These are phyloP conservation scores for Colletotrichum sp. DNA, from an alignment of 2,329 filamentous ascomycete species.

Conservation along the genomic window DNA sequence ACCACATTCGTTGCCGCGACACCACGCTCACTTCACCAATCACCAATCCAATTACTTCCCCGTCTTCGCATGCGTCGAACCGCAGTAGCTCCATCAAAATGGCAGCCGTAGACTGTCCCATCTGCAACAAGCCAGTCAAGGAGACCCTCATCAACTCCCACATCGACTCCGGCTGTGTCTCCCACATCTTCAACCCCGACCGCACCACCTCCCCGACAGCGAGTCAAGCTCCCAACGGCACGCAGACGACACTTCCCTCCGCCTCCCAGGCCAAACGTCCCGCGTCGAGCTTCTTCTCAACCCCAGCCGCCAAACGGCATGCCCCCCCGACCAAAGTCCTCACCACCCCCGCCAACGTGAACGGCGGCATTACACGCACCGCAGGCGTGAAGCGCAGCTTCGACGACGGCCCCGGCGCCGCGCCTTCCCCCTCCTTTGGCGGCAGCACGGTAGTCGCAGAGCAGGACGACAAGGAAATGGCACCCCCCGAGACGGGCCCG, in stretches of 20 bases:
- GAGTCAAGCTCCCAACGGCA: slow-evolving; percentile 27
- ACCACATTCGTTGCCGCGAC: background rate
- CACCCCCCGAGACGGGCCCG: slow-evolving; percentile 33
- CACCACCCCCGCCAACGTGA: slow-evolving; percentile 38
- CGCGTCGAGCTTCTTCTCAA: slow-evolving; percentile 63
- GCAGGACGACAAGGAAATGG: background rate
- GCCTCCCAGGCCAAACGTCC: slow-evolving; percentile 56
- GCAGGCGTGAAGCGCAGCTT: slow-evolving; percentile 56
- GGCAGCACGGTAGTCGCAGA: background rate
- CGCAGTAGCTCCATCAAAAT: background rate
- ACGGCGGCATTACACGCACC: slow-evolving; percentile 26
- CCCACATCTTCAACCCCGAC: slow-evolving; percentile 64
- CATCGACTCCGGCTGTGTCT: slow-evolving; percentile 82
- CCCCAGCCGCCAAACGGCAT: slow-evolving; percentile 62
- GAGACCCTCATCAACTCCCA: slow-evolving; percentile 84
- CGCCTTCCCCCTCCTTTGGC: background rate
- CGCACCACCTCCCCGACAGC: slow-evolving; percentile 27
- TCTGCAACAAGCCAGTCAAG: slow-evolving; percentile 77
- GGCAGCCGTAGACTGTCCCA: slow-evolving; percentile 73
- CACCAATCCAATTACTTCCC: background rate
- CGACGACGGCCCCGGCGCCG: slow-evolving; percentile 56
- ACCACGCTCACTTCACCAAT: background rate
- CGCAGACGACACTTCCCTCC: slow-evolving; percentile 34
- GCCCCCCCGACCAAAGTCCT: slow-evolving; percentile 37
- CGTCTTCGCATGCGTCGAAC: background rate